These are phyloP conservation scores for Scytalidium lignicola DNA, from an alignment of 2,329 filamentous ascomycete genomes.

Conservation along the genomic window DNA sequence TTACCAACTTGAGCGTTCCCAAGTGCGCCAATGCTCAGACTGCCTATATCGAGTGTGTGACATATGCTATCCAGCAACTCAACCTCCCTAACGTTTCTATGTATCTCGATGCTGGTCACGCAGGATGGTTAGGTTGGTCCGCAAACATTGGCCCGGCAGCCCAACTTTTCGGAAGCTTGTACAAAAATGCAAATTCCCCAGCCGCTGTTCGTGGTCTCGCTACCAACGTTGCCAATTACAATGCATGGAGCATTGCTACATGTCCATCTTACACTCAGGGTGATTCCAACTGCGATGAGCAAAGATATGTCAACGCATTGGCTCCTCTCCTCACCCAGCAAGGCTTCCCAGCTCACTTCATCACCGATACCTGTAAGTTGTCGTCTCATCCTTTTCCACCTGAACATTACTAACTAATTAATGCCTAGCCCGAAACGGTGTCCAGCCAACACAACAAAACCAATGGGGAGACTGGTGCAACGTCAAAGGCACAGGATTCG, in stretches of 20 bases:
- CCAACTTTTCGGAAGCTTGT: constrained; percentile 40
- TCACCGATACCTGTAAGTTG: constrained; percentile 43
- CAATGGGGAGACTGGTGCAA: constrained; percentile 67
- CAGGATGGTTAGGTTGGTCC: constrained; percentile 59
- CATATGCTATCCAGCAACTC: constrained; percentile 50
- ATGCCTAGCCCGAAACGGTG: constrained; percentile 50
- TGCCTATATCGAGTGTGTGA: constrained; percentile 49
- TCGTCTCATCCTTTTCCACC: not conserved
- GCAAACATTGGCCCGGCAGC: constrained; percentile 51
- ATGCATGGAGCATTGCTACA: constrained; percentile 42
- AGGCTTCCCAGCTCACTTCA: constrained; percentile 50
- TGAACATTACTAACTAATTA: constrained; percentile 1
- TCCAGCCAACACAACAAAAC: constrained; percentile 50
- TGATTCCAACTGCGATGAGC: constrained; percentile 48
- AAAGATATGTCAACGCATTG: constrained; percentile 45
- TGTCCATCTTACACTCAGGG: constrained; percentile 35
- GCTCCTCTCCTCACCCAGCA: constrained; percentile 40
- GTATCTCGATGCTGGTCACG: constrained; percentile 61
- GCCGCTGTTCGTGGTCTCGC: constrained; percentile 45
- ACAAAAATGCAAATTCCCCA: constrained; percentile 40
- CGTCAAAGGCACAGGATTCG: constrained; percentile 57
- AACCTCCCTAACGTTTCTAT: constrained; percentile 57
- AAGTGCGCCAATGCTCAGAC: constrained; percentile 49
- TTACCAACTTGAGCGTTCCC: constrained; percentile 51
- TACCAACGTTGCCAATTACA: constrained; percentile 56